phyloP scores from a whole-genome alignment of 2,329 filamentous ascomycete genomes.

The Coleophoma crateriformis region DNA sequence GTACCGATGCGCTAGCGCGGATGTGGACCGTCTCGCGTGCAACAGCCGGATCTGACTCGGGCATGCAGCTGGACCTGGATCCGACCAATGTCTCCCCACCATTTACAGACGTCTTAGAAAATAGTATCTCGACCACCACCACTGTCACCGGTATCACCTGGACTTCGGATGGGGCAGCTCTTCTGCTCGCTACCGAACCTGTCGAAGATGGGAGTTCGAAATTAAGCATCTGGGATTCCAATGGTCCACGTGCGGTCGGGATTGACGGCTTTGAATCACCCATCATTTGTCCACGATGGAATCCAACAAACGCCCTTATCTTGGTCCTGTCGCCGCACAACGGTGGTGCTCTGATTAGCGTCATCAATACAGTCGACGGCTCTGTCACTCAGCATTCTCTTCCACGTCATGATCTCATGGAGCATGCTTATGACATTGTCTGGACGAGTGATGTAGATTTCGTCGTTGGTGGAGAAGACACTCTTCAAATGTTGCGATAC shows the following conservation, averaged over 20 bases:
- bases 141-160: constrained; percentile 56
- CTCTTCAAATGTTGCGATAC: constrained; percentile 43
- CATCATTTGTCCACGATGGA: constrained; percentile 57
- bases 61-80: constrained; percentile 22
- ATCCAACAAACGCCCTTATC: constrained; percentile 46
- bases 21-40: constrained; percentile 59
- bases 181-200: constrained; percentile 54
- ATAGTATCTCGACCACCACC: constrained; percentile 44
- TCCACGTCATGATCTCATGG: constrained; percentile 41
- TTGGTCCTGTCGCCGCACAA: constrained; percentile 52
- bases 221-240: constrained; percentile 50
- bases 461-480: constrained; percentile 50
- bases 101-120: constrained; percentile 43
- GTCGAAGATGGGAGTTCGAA: constrained; percentile 38
- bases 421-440: constrained; percentile 49
- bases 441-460: constrained; percentile 57
- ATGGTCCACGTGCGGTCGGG: constrained; percentile 45
- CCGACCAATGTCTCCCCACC: constrained; percentile 8
- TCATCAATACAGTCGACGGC: constrained; percentile 32
- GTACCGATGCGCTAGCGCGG: constrained; percentile 65
- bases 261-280: constrained; percentile 56
- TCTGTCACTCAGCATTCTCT: constrained; percentile 38
- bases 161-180: constrained; percentile 48
- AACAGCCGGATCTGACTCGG: constrained; percentile 34
- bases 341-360: constrained; percentile 48